Evolutionary conservation across 2,329 filamentous ascomycete genomes (phyloP).

Genomic region (Aspergillus udagawae): DNA sequence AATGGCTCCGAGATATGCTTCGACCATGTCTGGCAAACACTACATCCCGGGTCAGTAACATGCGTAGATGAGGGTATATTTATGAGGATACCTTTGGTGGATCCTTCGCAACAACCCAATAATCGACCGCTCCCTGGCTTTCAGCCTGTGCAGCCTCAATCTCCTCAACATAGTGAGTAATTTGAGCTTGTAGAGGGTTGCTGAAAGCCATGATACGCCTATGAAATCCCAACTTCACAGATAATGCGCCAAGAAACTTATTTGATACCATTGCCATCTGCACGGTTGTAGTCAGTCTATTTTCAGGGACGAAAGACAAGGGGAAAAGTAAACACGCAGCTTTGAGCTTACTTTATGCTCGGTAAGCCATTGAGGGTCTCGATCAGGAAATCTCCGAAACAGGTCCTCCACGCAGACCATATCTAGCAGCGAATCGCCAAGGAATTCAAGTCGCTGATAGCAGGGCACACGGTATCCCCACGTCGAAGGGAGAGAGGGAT

Average conservation of each 20-base stretch:
- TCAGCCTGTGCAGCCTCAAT: constrained; percentile 30
- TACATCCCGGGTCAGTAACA: constrained; percentile 24
- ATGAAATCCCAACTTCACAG: constrained; percentile 74
- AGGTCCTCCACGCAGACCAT: constrained; percentile 80
- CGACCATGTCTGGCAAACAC: constrained; percentile 78
- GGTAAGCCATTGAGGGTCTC: constrained; percentile 93
- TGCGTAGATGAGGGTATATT: neutral
- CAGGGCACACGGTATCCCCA: constrained; percentile 71
- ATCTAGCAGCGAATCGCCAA: constrained; percentile 85
- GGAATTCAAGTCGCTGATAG: constrained; percentile 88
- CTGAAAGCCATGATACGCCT: constrained; percentile 58
- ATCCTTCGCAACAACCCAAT: constrained; percentile 40
- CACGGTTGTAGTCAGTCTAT: constrained; percentile 8
- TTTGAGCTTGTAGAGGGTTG: constrained; percentile 38
- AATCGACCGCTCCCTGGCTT: constrained; percentile 34
- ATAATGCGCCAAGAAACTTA: constrained; percentile 81
- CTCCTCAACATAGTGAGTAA: constrained; percentile 47
- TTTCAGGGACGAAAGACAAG: neutral
- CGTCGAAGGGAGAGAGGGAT: constrained; percentile 72
- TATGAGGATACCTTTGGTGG: constrained; percentile 38
- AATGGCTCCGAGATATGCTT: constrained; percentile 82
- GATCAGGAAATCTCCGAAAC: constrained; percentile 69
- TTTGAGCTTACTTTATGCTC: constrained; percentile 68
- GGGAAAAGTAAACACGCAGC: neutral
- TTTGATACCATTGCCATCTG: constrained; percentile 97